Conservation (phyloP, 139 green algal species). For the Chlamydomonas incerta region DNA sequence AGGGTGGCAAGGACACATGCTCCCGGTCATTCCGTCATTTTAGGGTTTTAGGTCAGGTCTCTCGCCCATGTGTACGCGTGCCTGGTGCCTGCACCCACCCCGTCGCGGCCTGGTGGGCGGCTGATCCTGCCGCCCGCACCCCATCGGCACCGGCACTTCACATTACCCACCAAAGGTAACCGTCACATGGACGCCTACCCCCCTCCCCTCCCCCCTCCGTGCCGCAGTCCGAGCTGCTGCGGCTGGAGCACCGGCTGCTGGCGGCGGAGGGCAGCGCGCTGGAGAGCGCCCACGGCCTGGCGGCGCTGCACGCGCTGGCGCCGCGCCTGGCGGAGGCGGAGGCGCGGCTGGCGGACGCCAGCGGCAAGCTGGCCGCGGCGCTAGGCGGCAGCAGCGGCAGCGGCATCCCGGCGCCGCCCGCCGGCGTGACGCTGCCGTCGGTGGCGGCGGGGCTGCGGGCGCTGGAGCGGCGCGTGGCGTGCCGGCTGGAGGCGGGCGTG, state of each 20-base stretch:
- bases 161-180: too few species aligned
- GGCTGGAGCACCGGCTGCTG: not conserved
- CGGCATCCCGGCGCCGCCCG: not conserved
- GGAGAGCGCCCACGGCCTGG: constrained; percentile 27
- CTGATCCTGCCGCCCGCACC: too few species aligned
- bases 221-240: constrained; percentile 1
- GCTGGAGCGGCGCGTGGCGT: constrained; percentile 5
- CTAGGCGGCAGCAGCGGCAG: not conserved
- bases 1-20: too few species aligned
- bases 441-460: not conserved
- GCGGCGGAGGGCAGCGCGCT: not conserved
- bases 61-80: too few species aligned
- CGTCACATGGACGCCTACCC: too few species aligned
- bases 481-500: constrained; percentile 2
- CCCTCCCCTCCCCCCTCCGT: too few species aligned
- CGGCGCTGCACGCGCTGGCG: not conserved
- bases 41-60: too few species aligned
- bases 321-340: constrained; percentile 22
- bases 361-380: constrained; percentile 8
- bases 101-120: too few species aligned
- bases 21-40: too few species aligned
- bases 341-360: not conserved
- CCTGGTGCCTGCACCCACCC: too few species aligned
- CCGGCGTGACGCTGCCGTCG: constrained; percentile 1
- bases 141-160: too few species aligned